A percentile compares a stretch with the other conserved stretches of the same genome.
These are phyloP conservation scores for Cladosporium sphaerospermum DNA, from an alignment of 2,329 filamentous ascomycete species.

Conservation along the genomic window DNA sequence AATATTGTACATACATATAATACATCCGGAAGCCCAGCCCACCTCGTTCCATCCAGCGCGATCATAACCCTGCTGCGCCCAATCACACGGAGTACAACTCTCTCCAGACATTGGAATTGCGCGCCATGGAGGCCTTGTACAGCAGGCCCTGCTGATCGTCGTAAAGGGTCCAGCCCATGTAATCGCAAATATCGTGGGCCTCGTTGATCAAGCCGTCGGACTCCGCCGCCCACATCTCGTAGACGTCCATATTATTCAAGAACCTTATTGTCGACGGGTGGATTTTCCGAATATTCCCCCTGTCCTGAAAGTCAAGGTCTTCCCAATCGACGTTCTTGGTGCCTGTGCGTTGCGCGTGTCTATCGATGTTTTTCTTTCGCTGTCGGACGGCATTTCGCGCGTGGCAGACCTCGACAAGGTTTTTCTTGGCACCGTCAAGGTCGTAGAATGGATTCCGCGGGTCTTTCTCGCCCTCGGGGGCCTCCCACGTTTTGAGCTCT, in stretches of 20 bases:
- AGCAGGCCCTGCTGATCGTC: constrained; percentile 20
- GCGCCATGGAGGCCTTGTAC: constrained; percentile 15
- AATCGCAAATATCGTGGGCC: constrained; percentile 26
- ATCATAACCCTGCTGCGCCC: too few species aligned
- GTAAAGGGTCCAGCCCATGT: constrained; percentile 23
- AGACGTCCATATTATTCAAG: constrained; percentile 21
- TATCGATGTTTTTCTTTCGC: background rate
- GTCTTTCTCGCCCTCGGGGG: constrained; percentile 10
- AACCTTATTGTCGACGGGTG: constrained; percentile 8
- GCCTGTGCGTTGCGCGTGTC: background rate
- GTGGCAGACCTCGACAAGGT: constrained; percentile 22
- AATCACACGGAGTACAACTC: too few species aligned
- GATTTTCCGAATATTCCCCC: background rate
- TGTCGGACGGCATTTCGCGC: constrained; percentile 11
- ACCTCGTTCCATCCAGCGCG: too few species aligned
- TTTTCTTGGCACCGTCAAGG: constrained; percentile 15
- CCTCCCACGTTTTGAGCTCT: background rate
- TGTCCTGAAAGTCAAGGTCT: constrained; percentile 4
- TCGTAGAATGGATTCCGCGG: constrained; percentile 22
- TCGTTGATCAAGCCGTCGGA: constrained; percentile 18
- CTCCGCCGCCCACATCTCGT: constrained; percentile 23
- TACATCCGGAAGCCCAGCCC: too few species aligned
- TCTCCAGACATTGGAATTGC: too few species aligned
- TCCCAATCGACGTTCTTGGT: constrained; percentile 9
- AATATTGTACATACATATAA: too few species aligned